Evolutionary conservation across 148 eudicot species (phyloP).

Genomic region (Rhododendron vialii): DNA sequence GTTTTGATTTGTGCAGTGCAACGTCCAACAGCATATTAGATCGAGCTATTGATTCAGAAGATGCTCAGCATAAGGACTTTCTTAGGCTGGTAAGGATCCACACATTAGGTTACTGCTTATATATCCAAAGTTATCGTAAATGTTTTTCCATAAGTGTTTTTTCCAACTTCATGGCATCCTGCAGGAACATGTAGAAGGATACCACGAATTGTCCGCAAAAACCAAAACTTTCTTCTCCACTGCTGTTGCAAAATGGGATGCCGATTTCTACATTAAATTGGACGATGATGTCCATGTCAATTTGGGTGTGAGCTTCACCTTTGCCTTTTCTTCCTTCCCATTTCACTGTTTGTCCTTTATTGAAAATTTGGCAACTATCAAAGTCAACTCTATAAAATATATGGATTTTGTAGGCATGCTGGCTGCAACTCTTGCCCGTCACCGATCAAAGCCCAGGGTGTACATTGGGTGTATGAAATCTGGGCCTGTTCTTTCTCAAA

Average conservation of each 20-base stretch:
- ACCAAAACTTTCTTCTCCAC: slow-evolving; percentile 87
- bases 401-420: slow-evolving; percentile 47
- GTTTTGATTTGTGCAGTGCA: slow-evolving; percentile 42
- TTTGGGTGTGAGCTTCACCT: slow-evolving; percentile 46
- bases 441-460: slow-evolving; percentile 76
- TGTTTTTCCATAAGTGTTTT: slow-evolving; percentile 5
- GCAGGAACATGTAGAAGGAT: slow-evolving; percentile 93
- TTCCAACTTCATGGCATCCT: slow-evolving; percentile 12
- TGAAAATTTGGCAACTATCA: background rate
- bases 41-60: slow-evolving; percentile 90
- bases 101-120: background rate
- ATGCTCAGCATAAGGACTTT: slow-evolving; percentile 91
- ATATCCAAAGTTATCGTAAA: background rate
- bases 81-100: slow-evolving; percentile 66
- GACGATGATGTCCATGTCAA: slow-evolving; percentile 97
- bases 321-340: background rate
- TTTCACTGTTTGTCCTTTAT: background rate
- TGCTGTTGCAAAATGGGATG: slow-evolving; percentile 93
- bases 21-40: slow-evolving; percentile 88
- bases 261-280: slow-evolving; percentile 90
- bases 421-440: slow-evolving; percentile 84
- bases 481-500: slow-evolving; percentile 85
- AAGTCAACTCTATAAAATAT: background rate
- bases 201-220: slow-evolving; percentile 91
- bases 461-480: slow-evolving; percentile 98